Conservation (phyloP, 1,284 basidiomycete species). For the Microbotryum intermedium region DNA sequence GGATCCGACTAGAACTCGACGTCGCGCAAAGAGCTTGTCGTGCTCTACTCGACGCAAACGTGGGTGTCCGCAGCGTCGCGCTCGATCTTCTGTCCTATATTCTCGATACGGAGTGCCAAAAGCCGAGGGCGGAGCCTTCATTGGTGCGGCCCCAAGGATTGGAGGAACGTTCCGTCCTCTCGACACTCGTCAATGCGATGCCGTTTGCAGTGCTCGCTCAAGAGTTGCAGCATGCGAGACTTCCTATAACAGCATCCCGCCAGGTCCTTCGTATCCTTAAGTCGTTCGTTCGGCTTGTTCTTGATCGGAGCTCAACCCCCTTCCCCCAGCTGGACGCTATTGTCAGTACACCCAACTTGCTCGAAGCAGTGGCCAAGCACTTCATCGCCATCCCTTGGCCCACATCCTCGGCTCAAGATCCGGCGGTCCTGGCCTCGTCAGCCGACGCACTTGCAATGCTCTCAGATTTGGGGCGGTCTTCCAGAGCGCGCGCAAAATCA, state of each 20-base stretch:
- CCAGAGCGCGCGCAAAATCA: conserved; percentile 56
- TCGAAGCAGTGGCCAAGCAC: conserved; percentile 1
- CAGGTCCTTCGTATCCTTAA: conserved; percentile 56
- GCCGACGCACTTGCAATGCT: conserved; percentile 52
- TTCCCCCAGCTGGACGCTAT: not conserved
- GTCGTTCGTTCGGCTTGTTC: conserved; percentile 52
- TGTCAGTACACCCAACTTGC: not conserved
- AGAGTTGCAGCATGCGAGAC: conserved; percentile 42
- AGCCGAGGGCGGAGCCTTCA: not conserved
- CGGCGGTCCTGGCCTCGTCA: not conserved
- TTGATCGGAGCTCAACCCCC: conserved; percentile 39
- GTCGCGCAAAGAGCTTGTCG: not conserved
- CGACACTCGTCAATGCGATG: conserved; percentile 1
- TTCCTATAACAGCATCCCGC: conserved; percentile 47
- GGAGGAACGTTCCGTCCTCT: conserved; percentile 1
- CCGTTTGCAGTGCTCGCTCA: conserved; percentile 50
- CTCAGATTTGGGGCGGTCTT: conserved; percentile 53
- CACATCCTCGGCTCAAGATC: not conserved
- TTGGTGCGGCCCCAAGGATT: conserved; percentile 1
- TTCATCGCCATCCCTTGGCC: conserved; percentile 18
- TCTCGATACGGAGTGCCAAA: not conserved
- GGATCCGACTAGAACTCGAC: not conserved
- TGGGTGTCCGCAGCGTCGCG: conserved; percentile 4
- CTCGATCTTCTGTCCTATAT: conserved; percentile 4
- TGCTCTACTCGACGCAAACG: conserved; percentile 13